A percentile compares a stretch with the other conserved stretches of the same genome.
Evolutionary conservation across 148 eudicot species (phyloP).

Genomic region (Camellia lanceoleosa): DNA sequence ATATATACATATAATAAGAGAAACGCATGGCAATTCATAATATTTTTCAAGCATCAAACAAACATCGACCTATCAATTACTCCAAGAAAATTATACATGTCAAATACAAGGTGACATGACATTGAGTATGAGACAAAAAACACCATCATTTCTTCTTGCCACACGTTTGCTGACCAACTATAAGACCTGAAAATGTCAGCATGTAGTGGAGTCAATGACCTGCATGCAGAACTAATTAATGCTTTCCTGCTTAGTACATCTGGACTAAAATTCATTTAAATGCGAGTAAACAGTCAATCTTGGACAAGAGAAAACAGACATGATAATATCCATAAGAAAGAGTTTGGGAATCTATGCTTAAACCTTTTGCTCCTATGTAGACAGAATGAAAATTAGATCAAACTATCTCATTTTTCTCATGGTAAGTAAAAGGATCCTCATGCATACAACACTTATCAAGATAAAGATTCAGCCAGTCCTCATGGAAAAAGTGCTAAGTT

Average conservation of each 20-base stretch:
- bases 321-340: slow-evolving; percentile 19
- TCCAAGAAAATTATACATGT: slow-evolving; percentile 50
- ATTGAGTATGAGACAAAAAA: slow-evolving; percentile 73
- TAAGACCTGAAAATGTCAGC: slow-evolving; percentile 98
- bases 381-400: slow-evolving; percentile 98
- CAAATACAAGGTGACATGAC: slow-evolving; percentile 64
- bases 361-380: slow-evolving; percentile 99
- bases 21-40: neutral
- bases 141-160: slow-evolving; percentile 79
- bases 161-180: slow-evolving; percentile 99
- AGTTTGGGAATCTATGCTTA: slow-evolving; percentile 24
- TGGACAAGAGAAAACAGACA: slow-evolving; percentile 4
- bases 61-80: neutral
- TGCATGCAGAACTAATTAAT: slow-evolving; percentile 28
- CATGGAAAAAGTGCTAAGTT: slow-evolving; percentile 64
- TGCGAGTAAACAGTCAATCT: neutral
- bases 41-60: neutral
- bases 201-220: slow-evolving; percentile 99
- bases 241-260: slow-evolving; percentile 11
- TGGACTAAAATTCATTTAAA: neutral
- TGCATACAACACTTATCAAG: slow-evolving; percentile 77
- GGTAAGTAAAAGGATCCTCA: slow-evolving; percentile 43
- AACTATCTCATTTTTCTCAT: slow-evolving; percentile 52
- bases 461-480: slow-evolving; percentile 95
- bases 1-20: too few relatives aligned